A percentile compares a stretch with the other conserved stretches of the same genome.
Evolutionary conservation across 495 filamentous ascomycete genomes (phyloP).

Genomic region (Tuber indicum): DNA sequence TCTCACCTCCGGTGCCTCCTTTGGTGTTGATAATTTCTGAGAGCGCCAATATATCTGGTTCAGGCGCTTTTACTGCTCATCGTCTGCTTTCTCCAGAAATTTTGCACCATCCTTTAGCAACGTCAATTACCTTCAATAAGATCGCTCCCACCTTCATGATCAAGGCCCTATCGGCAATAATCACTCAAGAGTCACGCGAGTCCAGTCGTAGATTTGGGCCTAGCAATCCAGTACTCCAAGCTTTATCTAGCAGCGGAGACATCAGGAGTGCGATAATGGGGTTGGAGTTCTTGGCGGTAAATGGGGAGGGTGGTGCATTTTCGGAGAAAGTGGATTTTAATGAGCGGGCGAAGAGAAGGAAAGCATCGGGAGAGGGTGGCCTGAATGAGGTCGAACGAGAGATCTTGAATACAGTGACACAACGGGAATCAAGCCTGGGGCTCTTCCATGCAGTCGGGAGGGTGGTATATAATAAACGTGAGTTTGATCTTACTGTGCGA

Average conservation of each 20-base stretch:
- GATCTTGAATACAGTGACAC: constrained; percentile 63
- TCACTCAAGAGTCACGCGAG: constrained; percentile 70
- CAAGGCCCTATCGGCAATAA: constrained; percentile 70
- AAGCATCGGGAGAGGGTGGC: constrained; percentile 53
- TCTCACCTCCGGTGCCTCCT: constrained; percentile 52
- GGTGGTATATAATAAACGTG: constrained; percentile 87
- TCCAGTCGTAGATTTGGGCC: constrained; percentile 65
- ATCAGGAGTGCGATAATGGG: constrained; percentile 83
- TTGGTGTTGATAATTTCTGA: constrained; percentile 88
- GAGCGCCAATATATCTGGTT: constrained; percentile 47
- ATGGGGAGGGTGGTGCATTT: constrained; percentile 55
- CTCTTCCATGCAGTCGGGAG: constrained; percentile 97
- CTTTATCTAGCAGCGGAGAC: constrained; percentile 75
- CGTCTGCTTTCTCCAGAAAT: constrained; percentile 80
- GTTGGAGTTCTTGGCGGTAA: constrained; percentile 81
- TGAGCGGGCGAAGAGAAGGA: constrained; percentile 37
- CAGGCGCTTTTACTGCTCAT: constrained; percentile 85
- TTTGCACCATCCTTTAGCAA: constrained; percentile 64
- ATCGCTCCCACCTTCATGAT: constrained; percentile 80
- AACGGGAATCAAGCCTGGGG: constrained; percentile 76
- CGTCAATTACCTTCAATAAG: constrained; percentile 81
- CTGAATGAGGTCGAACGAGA: constrained; percentile 67
- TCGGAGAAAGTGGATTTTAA: constrained; percentile 8
- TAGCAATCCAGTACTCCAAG: constrained; percentile 57
- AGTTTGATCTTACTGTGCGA: constrained; percentile 36